Conservation (phyloP, 108 stramenopile species). For the Pseudonitzschia multistriata region DNA sequence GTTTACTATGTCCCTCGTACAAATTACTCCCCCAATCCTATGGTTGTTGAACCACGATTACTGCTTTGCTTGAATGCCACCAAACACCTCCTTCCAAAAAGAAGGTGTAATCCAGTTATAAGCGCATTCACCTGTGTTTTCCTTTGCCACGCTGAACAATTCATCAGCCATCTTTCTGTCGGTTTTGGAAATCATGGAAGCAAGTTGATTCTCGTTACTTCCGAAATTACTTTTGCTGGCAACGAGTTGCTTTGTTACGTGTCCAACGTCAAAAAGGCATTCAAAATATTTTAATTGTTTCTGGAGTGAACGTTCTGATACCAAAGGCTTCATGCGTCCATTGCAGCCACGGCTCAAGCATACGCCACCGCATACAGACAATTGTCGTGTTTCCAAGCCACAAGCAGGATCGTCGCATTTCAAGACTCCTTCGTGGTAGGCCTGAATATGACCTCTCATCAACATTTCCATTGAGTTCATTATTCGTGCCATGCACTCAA, state of each 20-base stretch:
- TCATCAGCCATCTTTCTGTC: constrained; percentile 48
- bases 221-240: constrained; percentile 29
- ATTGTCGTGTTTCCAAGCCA: constrained; percentile 71
- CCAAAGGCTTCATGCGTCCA: constrained; percentile 56
- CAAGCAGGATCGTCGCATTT: constrained; percentile 84
- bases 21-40: neutral
- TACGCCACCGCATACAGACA: constrained; percentile 70
- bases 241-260: constrained; percentile 56
- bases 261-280: constrained; percentile 71
- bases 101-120: constrained; percentile 75
- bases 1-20: too few species aligned
- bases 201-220: constrained; percentile 39
- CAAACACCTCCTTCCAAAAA: constrained; percentile 66
- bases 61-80: constrained; percentile 29
- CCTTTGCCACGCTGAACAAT: constrained; percentile 33
- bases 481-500: constrained; percentile 55
- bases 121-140: constrained; percentile 34
- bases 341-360: constrained; percentile 76
- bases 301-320: constrained; percentile 53
- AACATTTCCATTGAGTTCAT: constrained; percentile 51
- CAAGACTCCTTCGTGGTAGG: constrained; percentile 66
- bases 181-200: constrained; percentile 40
- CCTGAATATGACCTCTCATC: constrained; percentile 38
- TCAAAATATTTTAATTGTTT: constrained; percentile 86
- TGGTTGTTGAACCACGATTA: neutral